Conservation (phyloP, 2,329 filamentous ascomycete species). For the Clarireedia sp. region DNA sequence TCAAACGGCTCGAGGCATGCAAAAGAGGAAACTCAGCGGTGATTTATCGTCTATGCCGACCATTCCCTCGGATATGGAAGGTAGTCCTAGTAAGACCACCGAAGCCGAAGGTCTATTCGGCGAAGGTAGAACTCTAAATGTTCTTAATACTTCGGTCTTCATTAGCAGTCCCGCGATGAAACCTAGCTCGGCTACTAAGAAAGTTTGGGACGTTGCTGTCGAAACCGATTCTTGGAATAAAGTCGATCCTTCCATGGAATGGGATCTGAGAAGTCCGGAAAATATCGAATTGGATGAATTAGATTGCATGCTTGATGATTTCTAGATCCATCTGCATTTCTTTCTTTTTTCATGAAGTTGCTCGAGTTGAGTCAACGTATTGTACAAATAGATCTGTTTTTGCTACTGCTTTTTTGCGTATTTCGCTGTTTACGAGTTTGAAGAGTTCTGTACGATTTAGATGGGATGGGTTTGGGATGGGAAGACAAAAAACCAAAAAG, state of each 20-base stretch:
- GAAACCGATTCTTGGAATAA: constrained; percentile 16
- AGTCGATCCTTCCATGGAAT: constrained; percentile 41
- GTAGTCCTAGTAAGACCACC: constrained; percentile 22
- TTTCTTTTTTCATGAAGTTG: no score
- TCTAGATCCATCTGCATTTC: constrained; percentile 11
- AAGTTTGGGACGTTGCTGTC: constrained; percentile 33
- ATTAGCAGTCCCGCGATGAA: constrained; percentile 47
- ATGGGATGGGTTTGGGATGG: neutral
- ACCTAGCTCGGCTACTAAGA: constrained; percentile 38
- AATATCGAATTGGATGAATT: constrained; percentile 89
- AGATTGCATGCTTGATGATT: constrained; percentile 74
- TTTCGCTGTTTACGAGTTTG: no score
- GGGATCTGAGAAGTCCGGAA: constrained; percentile 66
- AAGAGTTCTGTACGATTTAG: neutral
- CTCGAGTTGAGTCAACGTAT: no score
- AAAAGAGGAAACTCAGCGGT: constrained; percentile 47
- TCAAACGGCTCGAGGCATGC: constrained; percentile 79
- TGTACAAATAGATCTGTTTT: no score
- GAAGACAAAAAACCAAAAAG: neutral
- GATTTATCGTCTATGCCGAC: constrained; percentile 47
- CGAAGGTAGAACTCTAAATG: constrained; percentile 27
- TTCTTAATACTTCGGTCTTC: constrained; percentile 27
- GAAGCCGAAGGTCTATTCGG: constrained; percentile 23
- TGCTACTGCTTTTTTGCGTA: no score
- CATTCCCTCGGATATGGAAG: constrained; percentile 29